Evolutionary conservation across 129 eudicot species (phyloP), one percentile per base, ranked within the genome.

Genomic region (Smallanthus sonchifolius): DNA sequence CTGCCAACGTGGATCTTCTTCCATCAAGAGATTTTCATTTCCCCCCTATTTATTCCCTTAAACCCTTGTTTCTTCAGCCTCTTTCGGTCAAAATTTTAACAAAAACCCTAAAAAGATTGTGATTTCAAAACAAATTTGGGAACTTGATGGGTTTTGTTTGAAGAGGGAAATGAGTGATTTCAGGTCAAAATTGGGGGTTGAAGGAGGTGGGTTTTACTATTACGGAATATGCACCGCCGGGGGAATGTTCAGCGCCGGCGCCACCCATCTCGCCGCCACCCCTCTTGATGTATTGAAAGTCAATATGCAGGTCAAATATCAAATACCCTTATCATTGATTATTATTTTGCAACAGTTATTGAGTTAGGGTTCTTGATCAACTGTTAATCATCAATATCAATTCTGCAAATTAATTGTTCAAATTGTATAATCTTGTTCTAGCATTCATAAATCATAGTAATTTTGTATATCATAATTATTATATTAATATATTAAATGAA

Each of bases 201-300:
- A 52, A 79, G 79, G 97, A 79, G 80, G 85, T 28, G 89, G 87
- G 59, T 88, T 79, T 54, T 85, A 88, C 39, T 93, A 90, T 73
- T 93, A 93, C 61, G 92, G 95, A 3, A 76, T 93, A 20, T 93
- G 98, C 36, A 80, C 98, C 3, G 80, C 77, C 48, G 98, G 97
- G 28, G 97, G 98, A 39, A 90, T 93, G 96, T 83, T 93, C 77
- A 90, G 98, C 60, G 97, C 98, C 67, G 98, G 92, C 11, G 83
- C 96, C 67, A 85, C 98, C 78, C 98, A 93, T 86, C 92, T 93
- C 76, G 91, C 92, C 61, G 82, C 90, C 60, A 93, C 98, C 51
- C 98, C 98, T 57, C 97, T 93, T 34, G 98, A 93, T 81, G 97
- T 93, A 37, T 81, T 93, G 76, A 93, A 93, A 81, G 98, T 93